Percentiles rank a stretch among this genome's conserved stretches.
phyloP scores from a whole-genome alignment of 164 flowering plant genomes.

The Euptelea pleiosperma region DNA sequence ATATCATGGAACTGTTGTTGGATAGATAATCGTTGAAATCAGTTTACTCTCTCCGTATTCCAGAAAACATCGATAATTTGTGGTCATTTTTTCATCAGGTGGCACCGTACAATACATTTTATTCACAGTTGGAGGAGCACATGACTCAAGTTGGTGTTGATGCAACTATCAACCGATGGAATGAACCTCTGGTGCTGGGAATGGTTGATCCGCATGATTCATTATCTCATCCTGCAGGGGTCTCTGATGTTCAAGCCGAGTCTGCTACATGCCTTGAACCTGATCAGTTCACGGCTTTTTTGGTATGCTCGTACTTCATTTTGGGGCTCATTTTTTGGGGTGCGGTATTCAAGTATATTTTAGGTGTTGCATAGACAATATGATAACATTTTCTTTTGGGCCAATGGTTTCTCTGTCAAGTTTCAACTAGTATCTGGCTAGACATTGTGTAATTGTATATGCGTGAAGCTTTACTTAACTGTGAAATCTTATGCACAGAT shows the following conservation, averaged over 20 bases:
- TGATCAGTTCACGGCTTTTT: slow-evolving; percentile 78
- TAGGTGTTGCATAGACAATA: neutral
- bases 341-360: neutral
- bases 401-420: neutral
- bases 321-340: neutral
- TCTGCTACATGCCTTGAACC: slow-evolving; percentile 75
- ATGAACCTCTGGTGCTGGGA: slow-evolving; percentile 79
- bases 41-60: neutral
- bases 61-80: neutral
- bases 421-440: slow-evolving; percentile 7
- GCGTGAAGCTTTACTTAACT: no score
- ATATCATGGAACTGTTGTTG: neutral
- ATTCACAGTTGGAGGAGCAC: slow-evolving; percentile 83
- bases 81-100: slow-evolving; percentile 43
- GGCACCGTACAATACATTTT: slow-evolving; percentile 93
- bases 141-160: slow-evolving; percentile 81
- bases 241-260: slow-evolving; percentile 90
- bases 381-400: neutral
- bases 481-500: slow-evolving; percentile 56
- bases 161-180: slow-evolving; percentile 72
- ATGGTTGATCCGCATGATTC: slow-evolving; percentile 98
- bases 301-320: slow-evolving; percentile 51
- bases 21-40: neutral
- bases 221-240: slow-evolving; percentile 95
- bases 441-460: no score